A percentile compares a stretch with the other conserved stretches of the same genome.
Conservation (phyloP, 1,284 basidiomycete species). For the Caloboletus firmus region DNA sequence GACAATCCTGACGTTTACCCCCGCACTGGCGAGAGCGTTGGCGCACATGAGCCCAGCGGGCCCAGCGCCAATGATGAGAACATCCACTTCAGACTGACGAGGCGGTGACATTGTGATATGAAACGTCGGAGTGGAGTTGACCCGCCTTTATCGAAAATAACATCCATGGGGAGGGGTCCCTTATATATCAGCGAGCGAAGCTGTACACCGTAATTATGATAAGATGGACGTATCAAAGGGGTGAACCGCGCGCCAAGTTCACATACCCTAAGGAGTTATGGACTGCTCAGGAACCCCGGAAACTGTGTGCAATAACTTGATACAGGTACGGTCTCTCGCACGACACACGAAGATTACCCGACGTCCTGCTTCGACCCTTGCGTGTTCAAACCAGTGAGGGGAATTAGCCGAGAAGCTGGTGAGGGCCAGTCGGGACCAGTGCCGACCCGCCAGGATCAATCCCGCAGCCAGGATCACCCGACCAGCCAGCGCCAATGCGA, state of each 20-base stretch:
- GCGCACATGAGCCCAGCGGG: constrained; percentile 44
- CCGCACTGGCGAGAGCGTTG: constrained; percentile 27
- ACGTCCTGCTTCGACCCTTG: neutral
- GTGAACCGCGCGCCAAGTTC: neutral
- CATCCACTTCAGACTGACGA: constrained; percentile 44
- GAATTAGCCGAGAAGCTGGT: too few species aligned
- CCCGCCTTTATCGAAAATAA: neutral
- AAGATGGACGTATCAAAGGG: neutral
- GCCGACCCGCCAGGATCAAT: too few species aligned
- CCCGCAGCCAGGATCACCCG: too few species aligned
- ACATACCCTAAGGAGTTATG: neutral
- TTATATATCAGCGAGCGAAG: neutral
- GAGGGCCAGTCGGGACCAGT: too few species aligned
- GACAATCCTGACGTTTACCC: constrained; percentile 25
- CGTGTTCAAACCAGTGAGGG: neutral
- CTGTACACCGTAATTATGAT: neutral
- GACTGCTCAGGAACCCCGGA: neutral
- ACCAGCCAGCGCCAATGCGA: too few species aligned
- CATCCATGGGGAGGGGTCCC: neutral
- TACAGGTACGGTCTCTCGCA: constrained; percentile 5
- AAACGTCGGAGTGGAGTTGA: neutral
- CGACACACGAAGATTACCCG: neutral
- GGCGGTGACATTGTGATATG: constrained; percentile 8
- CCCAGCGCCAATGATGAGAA: constrained; percentile 54
- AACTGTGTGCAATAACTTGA: neutral